Base-by-base conservation (phyloP, 306 rosid species). In the Sicyos edulis region DNA sequence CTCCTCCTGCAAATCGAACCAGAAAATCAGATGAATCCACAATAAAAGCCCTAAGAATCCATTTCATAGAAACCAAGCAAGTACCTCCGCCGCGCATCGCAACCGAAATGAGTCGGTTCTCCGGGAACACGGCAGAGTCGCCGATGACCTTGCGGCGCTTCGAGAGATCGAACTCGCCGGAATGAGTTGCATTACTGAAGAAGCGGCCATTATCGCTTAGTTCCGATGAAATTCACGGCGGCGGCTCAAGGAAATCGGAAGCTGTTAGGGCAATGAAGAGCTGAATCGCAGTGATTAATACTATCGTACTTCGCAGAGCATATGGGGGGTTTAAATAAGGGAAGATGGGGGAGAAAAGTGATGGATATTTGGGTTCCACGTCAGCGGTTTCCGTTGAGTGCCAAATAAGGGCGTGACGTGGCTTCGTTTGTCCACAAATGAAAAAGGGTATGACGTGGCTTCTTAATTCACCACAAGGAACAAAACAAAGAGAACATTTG, bases 301-400 rank as follows among this genome's bases (percentile, higher is more conserved):
- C 37, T 32, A 5, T 5, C 4, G 5, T 32, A 5, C 10, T 40
- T 26, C 1, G 29, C 29, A 26, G 29, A 26, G 29, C 29, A n/a
- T 11, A 20, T 7, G 40, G 40, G 42, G 54, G 52, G 65, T 76
- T 40, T 70, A 70, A 59, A 59, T 68, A 49, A 21, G 5, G 32
- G 12, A 11, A 15, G 66, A 32, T 57, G 54, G 29, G 37, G 8
- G 4, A 20, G 13, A 69, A 42, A 29, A 71, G 60, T 47, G 76
- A 56, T 75, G 77, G 70, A 40, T 56, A 71, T 9, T 65, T 56
- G 20, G 63, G 60, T 20, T 37, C 83, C 78, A 76, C 78, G 67
- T 64, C 80, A 34, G 40, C 47, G 22, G 8, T 51, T 62, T 44
- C 15, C 15, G 8, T 16, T 50, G 26, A 50, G 3, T 15, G 73